Evolutionary conservation across 768 basidiomycete species (phyloP), one percentile per base, ranked within the genome.

Genomic region (Pleurotus tuoliensis): DNA sequence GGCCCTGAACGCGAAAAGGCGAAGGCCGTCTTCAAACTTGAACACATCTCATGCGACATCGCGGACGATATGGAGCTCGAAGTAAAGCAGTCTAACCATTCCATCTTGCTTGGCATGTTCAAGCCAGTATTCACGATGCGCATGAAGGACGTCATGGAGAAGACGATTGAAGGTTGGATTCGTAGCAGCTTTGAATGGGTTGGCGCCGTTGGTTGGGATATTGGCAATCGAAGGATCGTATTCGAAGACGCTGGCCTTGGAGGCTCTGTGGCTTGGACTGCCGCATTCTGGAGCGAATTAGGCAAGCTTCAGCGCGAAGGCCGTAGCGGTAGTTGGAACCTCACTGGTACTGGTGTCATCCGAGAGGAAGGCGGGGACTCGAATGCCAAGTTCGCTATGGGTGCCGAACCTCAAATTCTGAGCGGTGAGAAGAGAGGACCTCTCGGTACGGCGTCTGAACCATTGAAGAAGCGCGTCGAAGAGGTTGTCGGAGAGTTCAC

Each of bases 321-420:
- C 1, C 59, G 66, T 50, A 71, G 62, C 56, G 75, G 64, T 0
- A 40, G 75, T 0, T 79, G 79, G 77, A 70, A 64, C 22, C 8
- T 53, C 12, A 89, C 88, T 0, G 81, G 88, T 0, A 84, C 83
- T 0, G 88, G 88, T 0, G 58, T 90, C 5, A 71, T 90, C 48
- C 76, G 82, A 43, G 79, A 84, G 62, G 81, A 80, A 38, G 58
- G 69, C 39, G 68, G 63, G 9, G 64, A 65, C 7, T 61, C 62
- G 27, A 67, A 63, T 39, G 67, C 71, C 43, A 61, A 66, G 48
- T 79, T 90, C 47, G 88, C 87, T 0, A 70, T 90, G 72, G 88
- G 88, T 2, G 84, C 80, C 5, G 87, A 87, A 68, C 88, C 88
- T 37, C 88, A 90, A 73, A 81, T 90, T 30, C 67, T 90, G 25